Evolutionary conservation across 306 rosid species (phyloP).

Genomic region (Luffa acutangula): DNA sequence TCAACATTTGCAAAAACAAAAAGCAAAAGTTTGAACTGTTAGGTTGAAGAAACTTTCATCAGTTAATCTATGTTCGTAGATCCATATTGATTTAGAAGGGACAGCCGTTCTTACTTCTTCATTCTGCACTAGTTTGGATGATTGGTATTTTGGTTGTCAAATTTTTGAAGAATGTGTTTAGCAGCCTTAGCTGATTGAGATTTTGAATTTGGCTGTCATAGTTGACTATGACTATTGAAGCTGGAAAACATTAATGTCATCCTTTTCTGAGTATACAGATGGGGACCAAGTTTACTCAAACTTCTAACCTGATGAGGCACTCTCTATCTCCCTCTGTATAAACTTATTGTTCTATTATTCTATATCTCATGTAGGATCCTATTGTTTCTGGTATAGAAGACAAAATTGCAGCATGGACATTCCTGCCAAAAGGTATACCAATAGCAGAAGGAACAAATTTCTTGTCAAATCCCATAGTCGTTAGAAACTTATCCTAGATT

Average conservation of each 20-base stretch:
- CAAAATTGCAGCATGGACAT: slow-evolving; percentile 89
- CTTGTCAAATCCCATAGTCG: neutral
- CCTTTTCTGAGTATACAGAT: neutral
- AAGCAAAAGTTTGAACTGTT: neutral
- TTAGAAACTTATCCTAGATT: neutral
- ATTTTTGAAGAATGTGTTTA: neutral
- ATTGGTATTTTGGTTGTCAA: neutral
- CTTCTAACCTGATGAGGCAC: neutral
- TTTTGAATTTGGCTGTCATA: neutral
- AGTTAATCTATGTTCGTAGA: neutral
- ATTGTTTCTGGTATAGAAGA: slow-evolving; percentile 87
- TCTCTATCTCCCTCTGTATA: slow-evolving; percentile 9
- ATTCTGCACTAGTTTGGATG: neutral
- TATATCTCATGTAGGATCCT: slow-evolving; percentile 55
- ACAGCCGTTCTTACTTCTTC: neutral
- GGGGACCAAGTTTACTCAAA: neutral
- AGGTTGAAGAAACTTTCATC: neutral
- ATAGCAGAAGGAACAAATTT: slow-evolving; percentile 2
- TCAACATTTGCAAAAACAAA: neutral
- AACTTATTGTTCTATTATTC: slow-evolving; percentile 12
- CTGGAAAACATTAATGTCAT: neutral
- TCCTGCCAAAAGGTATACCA: slow-evolving; percentile 89
- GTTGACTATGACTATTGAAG: slow-evolving; percentile 1
- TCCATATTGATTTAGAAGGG: neutral
- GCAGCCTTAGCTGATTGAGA: neutral